Conservation (phyloP, 768 basidiomycete genomes). For the Mycena maculata region DNA sequence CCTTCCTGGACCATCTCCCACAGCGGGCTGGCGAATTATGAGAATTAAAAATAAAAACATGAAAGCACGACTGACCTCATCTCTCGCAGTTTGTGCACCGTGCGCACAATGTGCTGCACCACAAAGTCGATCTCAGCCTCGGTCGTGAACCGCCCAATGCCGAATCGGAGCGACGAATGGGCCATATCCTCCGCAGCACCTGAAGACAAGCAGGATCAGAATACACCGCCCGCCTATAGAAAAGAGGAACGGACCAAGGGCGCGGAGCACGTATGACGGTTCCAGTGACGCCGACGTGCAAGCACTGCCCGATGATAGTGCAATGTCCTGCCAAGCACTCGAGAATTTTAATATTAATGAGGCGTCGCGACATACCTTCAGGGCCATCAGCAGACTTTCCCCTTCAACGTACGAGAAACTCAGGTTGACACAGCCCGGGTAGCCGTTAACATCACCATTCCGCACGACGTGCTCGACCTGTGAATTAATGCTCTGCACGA, state of each 20-base stretch:
- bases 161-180: slow-evolving; percentile 96
- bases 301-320: slow-evolving; percentile 96
- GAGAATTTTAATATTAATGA: background rate
- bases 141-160: slow-evolving; percentile 97
- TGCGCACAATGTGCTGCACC: slow-evolving; percentile 83
- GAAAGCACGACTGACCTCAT: slow-evolving; percentile 72
- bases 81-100: slow-evolving; percentile 90
- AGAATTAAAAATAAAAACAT: slow-evolving; percentile 2
- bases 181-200: slow-evolving; percentile 99
- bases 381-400: slow-evolving; percentile 95
- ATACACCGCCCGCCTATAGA: background rate
- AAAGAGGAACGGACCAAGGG: slow-evolving; percentile 69
- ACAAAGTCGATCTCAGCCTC: slow-evolving; percentile 98
- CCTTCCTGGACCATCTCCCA: slow-evolving; percentile 99
- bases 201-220: slow-evolving; percentile 39
- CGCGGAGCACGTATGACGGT: slow-evolving; percentile 97
- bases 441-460: slow-evolving; percentile 92
- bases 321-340: slow-evolving; percentile 76
- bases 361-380: slow-evolving; percentile 80
- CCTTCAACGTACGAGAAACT: slow-evolving; percentile 98
- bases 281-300: slow-evolving; percentile 99
- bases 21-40: slow-evolving; percentile 69
- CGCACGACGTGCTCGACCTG: slow-evolving; percentile 92
- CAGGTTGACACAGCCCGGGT: slow-evolving; percentile 95
- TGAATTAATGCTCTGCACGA: slow-evolving; percentile 83